phyloP scores from a whole-genome alignment of 352 stramenopile species.

The Phytophthora ohioensis region DNA sequence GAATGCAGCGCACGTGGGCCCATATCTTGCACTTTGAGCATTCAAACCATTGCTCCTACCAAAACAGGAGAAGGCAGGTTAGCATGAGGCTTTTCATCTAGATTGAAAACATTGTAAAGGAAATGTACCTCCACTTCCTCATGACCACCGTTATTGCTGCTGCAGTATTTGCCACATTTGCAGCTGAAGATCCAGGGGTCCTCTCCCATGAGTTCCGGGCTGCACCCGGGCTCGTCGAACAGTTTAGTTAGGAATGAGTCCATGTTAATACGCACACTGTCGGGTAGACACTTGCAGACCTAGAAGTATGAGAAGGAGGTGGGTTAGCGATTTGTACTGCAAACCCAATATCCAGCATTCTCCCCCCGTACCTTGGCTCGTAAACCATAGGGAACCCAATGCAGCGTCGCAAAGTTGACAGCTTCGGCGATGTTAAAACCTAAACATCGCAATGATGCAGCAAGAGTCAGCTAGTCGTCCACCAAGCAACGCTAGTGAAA shows the following conservation, averaged over 20 bases:
- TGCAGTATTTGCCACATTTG: conserved; percentile 69
- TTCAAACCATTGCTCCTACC: conserved; percentile 83
- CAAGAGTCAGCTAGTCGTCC: neutral
- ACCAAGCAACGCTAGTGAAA: neutral
- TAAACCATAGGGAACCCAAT: conserved; percentile 84
- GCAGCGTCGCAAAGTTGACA: conserved; percentile 90
- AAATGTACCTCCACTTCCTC: conserved; percentile 62
- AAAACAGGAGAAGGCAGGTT: conserved; percentile 8
- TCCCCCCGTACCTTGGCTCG: conserved; percentile 68
- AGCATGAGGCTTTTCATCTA: conserved; percentile 9
- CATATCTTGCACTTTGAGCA: conserved; percentile 84
- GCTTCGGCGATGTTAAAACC: conserved; percentile 93
- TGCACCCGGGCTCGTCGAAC: conserved; percentile 50
- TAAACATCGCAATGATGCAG: conserved; percentile 25
- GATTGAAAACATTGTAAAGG: neutral
- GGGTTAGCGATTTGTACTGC: neutral
- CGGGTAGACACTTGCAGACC: conserved; percentile 87
- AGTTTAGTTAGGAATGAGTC: conserved; percentile 80
- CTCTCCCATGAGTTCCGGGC: conserved; percentile 49
- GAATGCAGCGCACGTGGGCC: conserved; percentile 74
- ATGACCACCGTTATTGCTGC: conserved; percentile 55
- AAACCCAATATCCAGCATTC: neutral
- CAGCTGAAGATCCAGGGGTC: conserved; percentile 85
- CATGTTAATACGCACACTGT: conserved; percentile 90
- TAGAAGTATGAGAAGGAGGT: conserved; percentile 17